These are phyloP conservation scores for Candida jianshihensis DNA, from an alignment of 805 yeast species.

Conservation along the genomic window DNA sequence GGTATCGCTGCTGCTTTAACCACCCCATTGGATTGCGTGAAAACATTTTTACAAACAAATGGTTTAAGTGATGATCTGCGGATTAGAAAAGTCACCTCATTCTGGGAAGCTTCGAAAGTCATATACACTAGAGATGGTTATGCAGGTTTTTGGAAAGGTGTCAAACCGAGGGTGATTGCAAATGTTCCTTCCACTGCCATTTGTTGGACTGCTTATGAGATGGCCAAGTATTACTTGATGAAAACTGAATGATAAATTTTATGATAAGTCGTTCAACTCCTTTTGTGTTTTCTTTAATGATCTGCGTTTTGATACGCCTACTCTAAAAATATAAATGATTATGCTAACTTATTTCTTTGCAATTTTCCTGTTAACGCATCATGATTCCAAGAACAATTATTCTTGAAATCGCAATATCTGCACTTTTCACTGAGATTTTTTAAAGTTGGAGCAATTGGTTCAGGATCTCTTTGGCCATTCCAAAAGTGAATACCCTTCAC, in stretches of 20 bases:
- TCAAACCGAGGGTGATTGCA: slow-evolving; percentile 82
- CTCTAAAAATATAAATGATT: too few species aligned
- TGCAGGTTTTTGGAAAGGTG: slow-evolving; percentile 71
- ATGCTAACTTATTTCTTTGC: neutral
- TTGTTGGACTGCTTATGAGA: slow-evolving; percentile 96
- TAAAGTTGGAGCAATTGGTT: slow-evolving; percentile 29
- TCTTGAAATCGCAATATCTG: slow-evolving; percentile 45
- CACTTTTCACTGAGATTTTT: slow-evolving; percentile 37
- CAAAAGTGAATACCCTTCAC: slow-evolving; percentile 40
- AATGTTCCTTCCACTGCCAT: slow-evolving; percentile 96
- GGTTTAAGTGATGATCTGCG: slow-evolving; percentile 38
- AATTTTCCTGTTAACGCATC: too few species aligned
- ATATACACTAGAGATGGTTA: slow-evolving; percentile 54
- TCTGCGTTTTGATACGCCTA: too few species aligned
- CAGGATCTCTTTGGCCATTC: slow-evolving; percentile 51
- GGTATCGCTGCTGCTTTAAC: slow-evolving; percentile 93
- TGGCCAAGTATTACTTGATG: slow-evolving; percentile 61
- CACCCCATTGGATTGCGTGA: slow-evolving; percentile 89
- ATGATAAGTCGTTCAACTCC: too few species aligned
- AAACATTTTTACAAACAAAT: slow-evolving; percentile 84
- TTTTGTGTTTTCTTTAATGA: too few species aligned
- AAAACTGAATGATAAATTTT: too few species aligned
- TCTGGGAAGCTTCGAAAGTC: slow-evolving; percentile 62
- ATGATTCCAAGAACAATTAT: slow-evolving; percentile 39
- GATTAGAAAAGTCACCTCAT: slow-evolving; percentile 50